Base-by-base conservation (phyloP, 2,329 filamentous ascomycete genomes). In the Xylariales sp. region DNA sequence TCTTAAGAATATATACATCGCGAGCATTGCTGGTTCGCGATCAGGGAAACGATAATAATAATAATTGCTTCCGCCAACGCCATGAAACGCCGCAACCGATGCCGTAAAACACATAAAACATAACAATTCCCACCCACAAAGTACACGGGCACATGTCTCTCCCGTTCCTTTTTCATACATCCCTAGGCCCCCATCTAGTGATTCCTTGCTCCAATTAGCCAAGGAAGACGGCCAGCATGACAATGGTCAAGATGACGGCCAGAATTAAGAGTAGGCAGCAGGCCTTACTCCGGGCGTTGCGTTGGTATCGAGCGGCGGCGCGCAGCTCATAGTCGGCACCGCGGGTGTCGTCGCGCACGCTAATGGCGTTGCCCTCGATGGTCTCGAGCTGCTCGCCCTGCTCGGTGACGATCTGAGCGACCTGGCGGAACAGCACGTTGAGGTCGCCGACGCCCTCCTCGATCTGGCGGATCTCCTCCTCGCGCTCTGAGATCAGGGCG, bases 381-480 rank as follows among this genome's bases (percentile, higher is more conserved):
- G 86, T 86, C 55, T 91, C 85, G 20, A 98, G 71, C 62, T 87
- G 80, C 51, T 88, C 86, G 35, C 93, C 93, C 66, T 98, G 93
- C 65, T 97, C 91, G 44, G 81, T 81, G 35, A 98, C 90, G 61
- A 98, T 96, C 61, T 95, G 89, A 32, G 91, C 93, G n/a, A 98
- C 89, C 67, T 98, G 91, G 46, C 90, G 78, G 72, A 98, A 98
- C 29, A 98, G 75, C 56, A 97, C 93, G 54, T 98, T 98, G 45
- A 98, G 70, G 55, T 98, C 93, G 39, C 86, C 86, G 6, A 98
- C 93, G 39, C 87, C 89, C 62, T 96, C 90, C 67, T 97, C 93
- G 54, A 98, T 98, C 59, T 95, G 94, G 45, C 90, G 83, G 49
- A 98, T 98, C 68, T 98, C 93, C 40, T 88, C 82, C 63, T 98